These are phyloP conservation scores for Polyporus tsugae DNA, from an alignment of 1,284 basidiomycete species.

Conservation along the genomic window DNA sequence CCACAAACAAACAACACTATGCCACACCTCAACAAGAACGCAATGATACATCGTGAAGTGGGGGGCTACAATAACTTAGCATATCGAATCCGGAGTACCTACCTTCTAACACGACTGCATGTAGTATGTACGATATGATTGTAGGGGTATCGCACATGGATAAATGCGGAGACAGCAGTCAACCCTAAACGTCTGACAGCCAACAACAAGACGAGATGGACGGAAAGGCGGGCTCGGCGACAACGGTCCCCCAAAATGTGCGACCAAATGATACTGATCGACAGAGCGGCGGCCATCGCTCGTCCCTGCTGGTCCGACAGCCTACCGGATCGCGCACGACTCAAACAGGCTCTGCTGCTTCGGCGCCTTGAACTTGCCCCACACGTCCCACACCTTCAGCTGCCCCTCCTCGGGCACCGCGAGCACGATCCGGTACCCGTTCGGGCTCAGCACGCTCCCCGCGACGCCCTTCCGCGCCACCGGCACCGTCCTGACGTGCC, in stretches of 20 bases:
- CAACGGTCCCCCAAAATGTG: neutral
- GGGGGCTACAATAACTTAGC: conserved; percentile 26
- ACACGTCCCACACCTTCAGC: conserved; percentile 62
- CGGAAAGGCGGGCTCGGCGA: neutral
- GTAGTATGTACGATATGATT: neutral
- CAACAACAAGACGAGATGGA: neutral
- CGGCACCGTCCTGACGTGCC: conserved; percentile 51
- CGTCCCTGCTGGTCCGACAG: neutral
- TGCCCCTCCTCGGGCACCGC: conserved; percentile 57
- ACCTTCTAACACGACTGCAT: conserved; percentile 19
- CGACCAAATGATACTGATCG: neutral
- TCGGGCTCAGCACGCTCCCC: conserved; percentile 55
- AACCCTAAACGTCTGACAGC: neutral
- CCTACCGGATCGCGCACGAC: conserved; percentile 31
- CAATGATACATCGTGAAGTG: conserved; percentile 22
- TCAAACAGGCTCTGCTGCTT: conserved; percentile 41
- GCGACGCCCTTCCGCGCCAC: conserved; percentile 52
- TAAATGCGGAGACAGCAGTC: neutral
- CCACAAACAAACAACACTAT: conserved; percentile 19
- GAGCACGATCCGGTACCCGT: conserved; percentile 56
- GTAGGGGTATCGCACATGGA: neutral
- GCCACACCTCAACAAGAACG: neutral
- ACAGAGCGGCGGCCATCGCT: neutral
- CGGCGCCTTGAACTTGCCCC: conserved; percentile 58
- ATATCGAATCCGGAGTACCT: conserved; percentile 23